Evolutionary conservation across 2,329 filamentous ascomycete species (phyloP), one percentile per base, ranked within the genome.

Genomic region (Paradendryphiella salina): DNA sequence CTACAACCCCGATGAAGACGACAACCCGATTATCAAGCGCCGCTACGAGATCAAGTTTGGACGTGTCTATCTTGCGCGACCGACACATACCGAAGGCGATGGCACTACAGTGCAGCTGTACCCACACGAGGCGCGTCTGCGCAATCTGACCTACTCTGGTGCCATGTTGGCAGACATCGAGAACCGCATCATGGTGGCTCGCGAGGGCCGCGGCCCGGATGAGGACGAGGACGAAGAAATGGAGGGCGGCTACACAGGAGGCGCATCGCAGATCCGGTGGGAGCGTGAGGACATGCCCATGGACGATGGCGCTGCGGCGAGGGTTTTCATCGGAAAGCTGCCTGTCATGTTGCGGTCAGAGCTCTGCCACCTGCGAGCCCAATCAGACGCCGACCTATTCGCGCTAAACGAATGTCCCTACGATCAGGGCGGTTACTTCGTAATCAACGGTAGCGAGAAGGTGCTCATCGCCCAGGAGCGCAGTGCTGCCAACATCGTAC

Each of bases 371-470:
- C 76, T 99, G 61, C 88, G 88, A 62, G 86, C 88, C 61, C 84
- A 95, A 69, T 84, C 85, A 40, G 93, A 97, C 59, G 87, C 94
- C 45, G 87, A 89, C 41, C 81, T 99, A 1, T 97, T 96, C 72
- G 82, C 89, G 38, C 86, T 95, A 74, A 96, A 96, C 70, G 94
- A 99, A 76, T 99, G 94, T 63, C 94, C 94, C 0, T 99, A 96
- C 73, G 94, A 99, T 69, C 94, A 96, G 70, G 94, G 94, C 62
- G 94, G 94, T 60, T 99, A 99, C 76, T 99, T 99, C 70, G 90
- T 99, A 66, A 99, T 99, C 81, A 99, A 99, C 77, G 94, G 94
- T 35, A 96, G 90, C 75, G 94, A 99, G 72, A 99, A 99, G 80
- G 94, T 99, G 17, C 78, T 99, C 63, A 99, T 99, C 66, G 94